These are phyloP conservation scores for Arabis hirsuta DNA, from an alignment of 345 rosid species.

Conservation along the genomic window DNA sequence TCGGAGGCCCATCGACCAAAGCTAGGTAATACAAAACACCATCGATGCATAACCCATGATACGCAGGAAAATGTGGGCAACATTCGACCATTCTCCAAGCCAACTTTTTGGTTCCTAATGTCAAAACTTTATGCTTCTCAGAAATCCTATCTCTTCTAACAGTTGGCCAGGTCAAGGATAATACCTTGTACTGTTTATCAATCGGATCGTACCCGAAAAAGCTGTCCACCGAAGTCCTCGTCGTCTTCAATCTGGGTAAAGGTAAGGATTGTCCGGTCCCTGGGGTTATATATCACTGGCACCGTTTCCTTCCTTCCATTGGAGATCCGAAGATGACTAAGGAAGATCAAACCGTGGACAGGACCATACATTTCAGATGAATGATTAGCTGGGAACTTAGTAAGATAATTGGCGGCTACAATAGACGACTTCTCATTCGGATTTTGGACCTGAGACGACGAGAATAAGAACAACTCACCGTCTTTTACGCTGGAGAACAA, in stretches of 20 bases:
- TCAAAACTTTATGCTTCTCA: neutral
- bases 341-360: neutral
- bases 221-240: neutral
- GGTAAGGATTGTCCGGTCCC: slow-evolving; percentile 1
- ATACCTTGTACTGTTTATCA: slow-evolving; percentile 1
- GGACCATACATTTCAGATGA: neutral
- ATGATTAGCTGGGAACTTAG: too few relatives aligned
- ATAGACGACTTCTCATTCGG: neutral
- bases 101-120: neutral
- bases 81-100: slow-evolving; percentile 10
- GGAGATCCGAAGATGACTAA: neutral
- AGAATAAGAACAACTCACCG: slow-evolving; percentile 1
- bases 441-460: neutral
- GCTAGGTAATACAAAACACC: slow-evolving; percentile 12
- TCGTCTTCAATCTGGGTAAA: neutral
- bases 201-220: neutral
- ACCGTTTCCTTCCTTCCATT: neutral
- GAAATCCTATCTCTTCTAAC: neutral
- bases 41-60: neutral
- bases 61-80: neutral
- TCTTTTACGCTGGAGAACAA: neutral
- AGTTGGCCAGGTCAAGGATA: neutral
- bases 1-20: too few relatives aligned
- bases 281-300: slow-evolving; percentile 6
- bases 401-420: neutral